phyloP scores from a whole-genome alignment of 2,329 filamentous ascomycete species.

The Cladosporium sphaerospermum region DNA sequence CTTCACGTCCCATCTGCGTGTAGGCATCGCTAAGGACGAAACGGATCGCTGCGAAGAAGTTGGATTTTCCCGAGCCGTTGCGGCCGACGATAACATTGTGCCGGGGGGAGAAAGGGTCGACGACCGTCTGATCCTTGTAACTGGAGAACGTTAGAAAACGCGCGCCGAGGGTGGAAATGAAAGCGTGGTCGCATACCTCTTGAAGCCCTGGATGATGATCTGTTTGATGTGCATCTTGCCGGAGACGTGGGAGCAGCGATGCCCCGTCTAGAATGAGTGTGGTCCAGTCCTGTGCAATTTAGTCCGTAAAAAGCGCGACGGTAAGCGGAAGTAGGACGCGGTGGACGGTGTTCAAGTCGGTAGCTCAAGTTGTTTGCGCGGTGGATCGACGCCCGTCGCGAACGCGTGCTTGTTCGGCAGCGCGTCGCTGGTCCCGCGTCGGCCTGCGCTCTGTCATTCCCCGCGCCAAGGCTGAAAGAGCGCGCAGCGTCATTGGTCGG shows the following conservation, averaged over 20 bases:
- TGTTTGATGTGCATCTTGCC: constrained; percentile 91
- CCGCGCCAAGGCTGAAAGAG: too few species aligned
- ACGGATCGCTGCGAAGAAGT: constrained; percentile 98
- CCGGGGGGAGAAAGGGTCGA: constrained; percentile 94
- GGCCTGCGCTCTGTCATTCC: too few species aligned
- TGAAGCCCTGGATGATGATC: constrained; percentile 99
- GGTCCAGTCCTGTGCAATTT: not conserved
- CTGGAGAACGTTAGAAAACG: constrained; percentile 41
- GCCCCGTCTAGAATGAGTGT: not conserved
- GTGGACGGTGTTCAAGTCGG: too few species aligned
- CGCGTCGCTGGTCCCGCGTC: not conserved
- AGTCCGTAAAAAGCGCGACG: not conserved
- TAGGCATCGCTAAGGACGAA: constrained; percentile 94
- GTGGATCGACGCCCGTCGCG: not conserved
- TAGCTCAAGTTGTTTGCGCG: too few species aligned
- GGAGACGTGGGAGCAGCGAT: constrained; percentile 2
- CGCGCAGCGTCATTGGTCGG: too few species aligned
- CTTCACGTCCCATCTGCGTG: constrained; percentile 89
- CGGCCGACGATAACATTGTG: constrained; percentile 98
- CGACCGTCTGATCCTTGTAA: constrained; percentile 99
- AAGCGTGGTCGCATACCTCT: constrained; percentile 59
- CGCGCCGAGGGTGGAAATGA: constrained; percentile 1
- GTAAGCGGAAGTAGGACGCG: too few species aligned
- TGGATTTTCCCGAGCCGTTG: constrained; percentile 98
- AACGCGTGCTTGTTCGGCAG: not conserved